Evolutionary conservation across 441 rosid genomes (phyloP).

Genomic region (Jatropha podagrica): DNA sequence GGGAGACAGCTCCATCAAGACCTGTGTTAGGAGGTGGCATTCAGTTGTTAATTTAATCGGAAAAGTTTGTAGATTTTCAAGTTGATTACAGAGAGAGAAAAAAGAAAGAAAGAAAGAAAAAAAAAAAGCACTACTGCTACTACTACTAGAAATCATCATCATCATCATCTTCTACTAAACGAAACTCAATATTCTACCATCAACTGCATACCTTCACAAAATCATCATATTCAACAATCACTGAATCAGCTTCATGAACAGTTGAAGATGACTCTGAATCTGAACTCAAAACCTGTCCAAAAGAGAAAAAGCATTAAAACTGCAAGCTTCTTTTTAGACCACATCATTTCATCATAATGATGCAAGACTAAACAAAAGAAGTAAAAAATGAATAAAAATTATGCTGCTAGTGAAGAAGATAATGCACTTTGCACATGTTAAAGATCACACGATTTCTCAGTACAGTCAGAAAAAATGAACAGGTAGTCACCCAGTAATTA

Average conservation of each 20-base stretch:
- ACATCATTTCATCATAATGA: neutral
- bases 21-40: slow-evolving; percentile 42
- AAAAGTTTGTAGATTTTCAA: neutral
- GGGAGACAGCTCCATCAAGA: slow-evolving; percentile 77
- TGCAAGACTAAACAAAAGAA: neutral
- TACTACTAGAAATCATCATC: neutral
- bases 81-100: neutral
- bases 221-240: slow-evolving; percentile 66
- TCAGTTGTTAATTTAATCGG: neutral
- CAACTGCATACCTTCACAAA: slow-evolving; percentile 64
- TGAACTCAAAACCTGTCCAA: slow-evolving; percentile 52
- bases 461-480: neutral
- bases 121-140: too few species aligned
- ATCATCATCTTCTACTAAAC: neutral
- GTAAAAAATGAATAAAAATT: neutral
- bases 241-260: slow-evolving; percentile 51
- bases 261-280: slow-evolving; percentile 43
- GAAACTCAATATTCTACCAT: neutral
- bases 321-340: slow-evolving; percentile 1
- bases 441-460: neutral
- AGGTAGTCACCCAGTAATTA: neutral
- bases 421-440: neutral
- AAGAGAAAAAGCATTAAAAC: slow-evolving; percentile 12
- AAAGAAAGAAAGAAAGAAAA: too few species aligned
- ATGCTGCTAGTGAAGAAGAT: neutral